phyloP scores from a whole-genome alignment of 345 rosid species.

The Gossypium mustelinum region DNA sequence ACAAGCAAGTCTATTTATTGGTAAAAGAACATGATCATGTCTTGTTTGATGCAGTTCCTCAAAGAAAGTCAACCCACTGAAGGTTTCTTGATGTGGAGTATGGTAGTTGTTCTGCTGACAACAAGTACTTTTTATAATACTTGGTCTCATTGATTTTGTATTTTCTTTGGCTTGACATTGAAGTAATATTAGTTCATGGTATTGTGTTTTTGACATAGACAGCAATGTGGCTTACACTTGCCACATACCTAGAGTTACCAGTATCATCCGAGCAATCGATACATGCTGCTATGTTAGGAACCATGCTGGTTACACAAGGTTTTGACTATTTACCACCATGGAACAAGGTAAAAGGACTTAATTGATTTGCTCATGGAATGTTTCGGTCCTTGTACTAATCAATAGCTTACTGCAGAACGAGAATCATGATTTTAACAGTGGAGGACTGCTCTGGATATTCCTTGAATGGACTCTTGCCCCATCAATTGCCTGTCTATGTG shows the following conservation, averaged over 20 bases:
- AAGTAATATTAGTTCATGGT: conserved; percentile 2
- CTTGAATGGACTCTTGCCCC: conserved; percentile 36
- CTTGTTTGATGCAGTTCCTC: conserved; percentile 23
- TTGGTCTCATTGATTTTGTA: neutral
- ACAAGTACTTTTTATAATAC: conserved; percentile 19
- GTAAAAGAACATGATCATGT: neutral
- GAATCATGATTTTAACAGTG: conserved; percentile 26
- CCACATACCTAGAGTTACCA: conserved; percentile 33
- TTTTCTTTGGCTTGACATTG: neutral
- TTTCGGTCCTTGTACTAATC: neutral
- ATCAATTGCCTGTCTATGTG: conserved; percentile 22
- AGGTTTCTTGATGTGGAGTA: conserved; percentile 38
- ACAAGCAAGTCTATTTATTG: too few relatives aligned
- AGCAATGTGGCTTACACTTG: conserved; percentile 35
- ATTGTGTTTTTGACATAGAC: neutral
- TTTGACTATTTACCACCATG: conserved; percentile 17
- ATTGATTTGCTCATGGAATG: neutral
- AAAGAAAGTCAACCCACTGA: conserved; percentile 33
- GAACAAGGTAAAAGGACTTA: neutral
- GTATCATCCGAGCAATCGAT: conserved; percentile 32
- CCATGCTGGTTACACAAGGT: conserved; percentile 23
- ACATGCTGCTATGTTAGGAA: conserved; percentile 33
- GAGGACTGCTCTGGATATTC: conserved; percentile 27
- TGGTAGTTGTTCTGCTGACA: conserved; percentile 31
- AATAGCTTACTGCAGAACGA: conserved; percentile 22